Base-by-base conservation (phyloP, 2,329 filamentous ascomycete species). In the Sclerotinia spermophila region DNA sequence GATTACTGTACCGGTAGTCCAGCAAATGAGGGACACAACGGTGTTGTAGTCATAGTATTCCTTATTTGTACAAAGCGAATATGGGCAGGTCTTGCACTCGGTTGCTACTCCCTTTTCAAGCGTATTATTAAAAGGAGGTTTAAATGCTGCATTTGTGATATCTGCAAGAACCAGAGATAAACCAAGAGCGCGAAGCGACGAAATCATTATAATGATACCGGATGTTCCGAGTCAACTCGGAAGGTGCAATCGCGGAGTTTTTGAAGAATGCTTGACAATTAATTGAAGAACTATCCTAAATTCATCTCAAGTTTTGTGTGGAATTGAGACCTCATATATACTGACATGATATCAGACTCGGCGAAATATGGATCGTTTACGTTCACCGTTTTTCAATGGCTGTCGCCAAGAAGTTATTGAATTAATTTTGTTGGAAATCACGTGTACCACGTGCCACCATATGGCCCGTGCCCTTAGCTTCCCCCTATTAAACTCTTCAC, bases 41-140 rank as follows among this genome's bases (percentile, higher is more conserved):
- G 71, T 71, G 0, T 66, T 42, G 48, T 73, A 72, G 3, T 67
- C 33, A 48, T 75, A 75, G 19, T 66, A 73, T 27, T 35, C 65
- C 24, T 72, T 74, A 33, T 75, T 76, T 2, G 72, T 72, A 62
- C 75, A 76, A 11, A 75, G 71, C 11, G 66, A 55, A 44, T 74
- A 76, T 17, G 75, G 75, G 69, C 75, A 75, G 17, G 73, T 74
- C 30, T 76, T 75, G 44, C 75, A 76, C 59, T 75, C 74, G 1
- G 75, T 75, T 33, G 67, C 51, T 2, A 76, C 71, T 3, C 70
- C 74, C 11, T 8, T 5, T 45, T 75, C 74, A 21, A 75, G 42
- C 3, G 74, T 76, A 40, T 72, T 73, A 59, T 73, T 76, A 27
- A 76, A 69, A 5, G 67, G 27, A 24, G 67, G 67, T 30, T 69